Base-by-base conservation (phyloP, 2,329 filamentous ascomycete species). In the Claviceps quebecensis region DNA sequence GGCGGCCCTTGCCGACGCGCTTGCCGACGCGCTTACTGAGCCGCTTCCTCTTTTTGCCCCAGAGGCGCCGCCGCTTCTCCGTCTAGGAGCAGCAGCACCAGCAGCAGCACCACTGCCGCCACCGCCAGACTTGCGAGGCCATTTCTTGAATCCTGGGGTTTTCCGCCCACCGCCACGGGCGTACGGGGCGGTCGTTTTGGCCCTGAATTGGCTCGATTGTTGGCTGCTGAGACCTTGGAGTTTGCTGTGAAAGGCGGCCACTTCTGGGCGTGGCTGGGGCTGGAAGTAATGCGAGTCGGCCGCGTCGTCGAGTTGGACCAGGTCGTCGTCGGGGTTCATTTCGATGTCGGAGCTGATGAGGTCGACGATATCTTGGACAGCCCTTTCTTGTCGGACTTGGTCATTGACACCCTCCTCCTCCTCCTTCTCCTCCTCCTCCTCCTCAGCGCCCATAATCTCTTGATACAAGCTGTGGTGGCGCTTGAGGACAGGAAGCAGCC, bases 401-500 rank as follows among this genome's bases (percentile, higher is more conserved):
- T 63, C 60, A 43, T 43, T 23, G 26, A 8, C 26, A 29, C 8
- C 7, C 26, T 29, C 26, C 26, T 64, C 34, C 14, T 64, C 57
- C 48, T 58, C 48, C 37, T 54, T 4, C 22, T 29, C 7, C 26
- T 29, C 26, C 26, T 64, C 34, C 14, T 64, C 57, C 48, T 58
- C 48, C 37, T 54, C 54, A 53, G 56, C 56, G n/a, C 67, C 67
- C 68, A 75, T 75, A 59, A 78, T 76, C 45, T 75, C 70, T 36
- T 65, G 63, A 57, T 79, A 81, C 40, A 69, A 66, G 0, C 59
- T 53, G 34, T 73, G 65, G 55, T 71, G 73, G 14, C 68, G 65
- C 49, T 69, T 67, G 46, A 89, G 68, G 5, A 88, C 63, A 1
- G 72, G 69, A 39, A 86, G 62, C 55, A 91, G 80, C 50, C 70